Evolutionary conservation across 208 protist genomes (phyloP).

Genomic region (Trypanosoma vivax): DNA sequence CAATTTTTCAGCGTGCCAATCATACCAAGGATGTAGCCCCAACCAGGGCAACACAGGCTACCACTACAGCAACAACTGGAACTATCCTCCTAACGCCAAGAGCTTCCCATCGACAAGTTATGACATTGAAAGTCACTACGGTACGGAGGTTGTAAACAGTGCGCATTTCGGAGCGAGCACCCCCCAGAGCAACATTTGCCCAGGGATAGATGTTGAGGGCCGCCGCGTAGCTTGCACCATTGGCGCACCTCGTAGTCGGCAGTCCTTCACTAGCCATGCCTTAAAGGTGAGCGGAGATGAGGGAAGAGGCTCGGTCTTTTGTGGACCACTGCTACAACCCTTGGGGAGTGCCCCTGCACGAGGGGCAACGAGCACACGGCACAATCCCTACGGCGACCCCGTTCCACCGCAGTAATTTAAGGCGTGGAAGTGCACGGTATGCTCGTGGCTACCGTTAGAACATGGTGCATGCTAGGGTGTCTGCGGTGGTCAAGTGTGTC

Average conservation of each 20-base stretch:
- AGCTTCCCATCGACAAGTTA: no score
- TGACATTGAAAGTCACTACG: no score
- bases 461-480: neutral
- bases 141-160: neutral
- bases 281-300: neutral
- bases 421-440: slow-evolving; percentile 1
- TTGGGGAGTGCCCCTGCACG: neutral
- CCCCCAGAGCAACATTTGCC: neutral
- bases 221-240: neutral
- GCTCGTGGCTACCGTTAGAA: no score
- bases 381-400: slow-evolving; percentile 74
- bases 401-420: slow-evolving; percentile 34
- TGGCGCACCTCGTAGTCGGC: slow-evolving; percentile 5
- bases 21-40: no score
- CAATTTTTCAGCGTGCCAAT: no score
- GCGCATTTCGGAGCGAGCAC: slow-evolving; percentile 1
- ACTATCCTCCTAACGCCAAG: no score
- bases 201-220: slow-evolving; percentile 5
- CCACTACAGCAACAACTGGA: no score
- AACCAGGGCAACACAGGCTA: no score
- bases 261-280: slow-evolving; percentile 4
- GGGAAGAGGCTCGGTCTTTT: neutral
- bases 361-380: slow-evolving; percentile 1
- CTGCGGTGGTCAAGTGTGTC: neutral
- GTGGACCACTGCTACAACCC: slow-evolving; percentile 11